phyloP scores from a whole-genome alignment of 2,329 filamentous ascomycete genomes.

The Rugonectria rugulosa region DNA sequence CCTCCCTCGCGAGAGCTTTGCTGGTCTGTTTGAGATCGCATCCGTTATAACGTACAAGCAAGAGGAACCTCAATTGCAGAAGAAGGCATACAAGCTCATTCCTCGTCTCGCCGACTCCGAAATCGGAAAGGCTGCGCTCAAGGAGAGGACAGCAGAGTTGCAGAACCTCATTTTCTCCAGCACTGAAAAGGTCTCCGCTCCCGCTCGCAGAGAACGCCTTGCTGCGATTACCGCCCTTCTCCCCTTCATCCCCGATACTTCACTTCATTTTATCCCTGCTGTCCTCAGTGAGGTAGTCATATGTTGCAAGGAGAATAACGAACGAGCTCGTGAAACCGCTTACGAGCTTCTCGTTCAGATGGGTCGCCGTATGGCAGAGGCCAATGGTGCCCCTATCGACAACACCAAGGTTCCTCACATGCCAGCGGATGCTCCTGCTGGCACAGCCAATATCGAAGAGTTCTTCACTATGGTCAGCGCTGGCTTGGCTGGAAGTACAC shows the following conservation, averaged over 20 bases:
- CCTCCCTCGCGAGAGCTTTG: constrained; percentile 85
- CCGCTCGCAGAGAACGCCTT: constrained; percentile 85
- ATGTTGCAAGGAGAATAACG: constrained; percentile 96
- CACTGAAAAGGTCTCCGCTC: constrained; percentile 84
- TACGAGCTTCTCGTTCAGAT: constrained; percentile 91
- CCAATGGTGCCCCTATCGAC: constrained; percentile 76
- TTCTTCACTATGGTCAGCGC: constrained; percentile 99
- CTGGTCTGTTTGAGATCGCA: constrained; percentile 85
- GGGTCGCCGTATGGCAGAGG: constrained; percentile 76
- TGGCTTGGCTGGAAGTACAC: constrained; percentile 88
- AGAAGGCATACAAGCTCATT: constrained; percentile 99
- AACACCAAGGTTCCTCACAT: constrained; percentile 90
- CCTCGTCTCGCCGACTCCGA: constrained; percentile 86
- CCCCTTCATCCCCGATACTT: constrained; percentile 76
- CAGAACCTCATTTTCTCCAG: constrained; percentile 83
- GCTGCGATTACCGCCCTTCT: constrained; percentile 83
- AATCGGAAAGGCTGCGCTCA: constrained; percentile 76
- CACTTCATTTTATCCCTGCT: constrained; percentile 91
- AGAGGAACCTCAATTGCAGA: constrained; percentile 90
- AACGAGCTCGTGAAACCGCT: constrained; percentile 86
- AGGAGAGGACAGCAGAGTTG: constrained; percentile 78
- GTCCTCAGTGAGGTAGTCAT: constrained; percentile 95
- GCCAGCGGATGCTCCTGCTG: constrained; percentile 79
- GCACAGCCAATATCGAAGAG: constrained; percentile 85
- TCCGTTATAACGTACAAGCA: constrained; percentile 81